A percentile compares a stretch with the other conserved stretches of the same genome.
These are phyloP conservation scores for Piper longum DNA, from an alignment of 164 flowering plant species.

Conservation along the genomic window DNA sequence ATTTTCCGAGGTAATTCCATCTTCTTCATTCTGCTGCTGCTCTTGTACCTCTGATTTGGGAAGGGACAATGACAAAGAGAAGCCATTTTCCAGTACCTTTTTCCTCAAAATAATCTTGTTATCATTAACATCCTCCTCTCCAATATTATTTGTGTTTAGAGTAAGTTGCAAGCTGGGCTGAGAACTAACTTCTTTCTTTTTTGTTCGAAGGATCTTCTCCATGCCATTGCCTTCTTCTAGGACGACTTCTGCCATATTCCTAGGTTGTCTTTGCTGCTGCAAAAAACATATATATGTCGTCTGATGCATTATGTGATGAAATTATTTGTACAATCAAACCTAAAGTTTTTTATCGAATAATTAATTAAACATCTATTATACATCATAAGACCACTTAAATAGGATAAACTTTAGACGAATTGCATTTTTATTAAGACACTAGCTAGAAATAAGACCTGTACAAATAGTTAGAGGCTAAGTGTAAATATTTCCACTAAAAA, in stretches of 20 bases:
- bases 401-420: no score
- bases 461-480: no score
- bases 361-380: no score
- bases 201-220: neutral
- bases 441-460: no score
- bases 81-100: constrained; percentile 6
- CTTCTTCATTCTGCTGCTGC: constrained; percentile 3
- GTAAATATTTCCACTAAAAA: no score
- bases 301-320: neutral
- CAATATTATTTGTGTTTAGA: constrained; percentile 5
- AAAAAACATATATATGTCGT: no score
- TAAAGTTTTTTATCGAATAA: no score
- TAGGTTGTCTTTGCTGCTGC: neutral
- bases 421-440: no score
- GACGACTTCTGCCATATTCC: neutral
- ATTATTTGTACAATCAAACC: no score
- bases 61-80: constrained; percentile 18
- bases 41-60: constrained; percentile 7
- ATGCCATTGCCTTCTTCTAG: neutral
- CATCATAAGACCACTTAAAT: no score
- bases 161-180: constrained; percentile 17
- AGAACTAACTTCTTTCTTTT: neutral
- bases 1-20: neutral
- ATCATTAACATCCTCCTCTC: neutral
- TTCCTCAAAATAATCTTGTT: constrained; percentile 3